These are phyloP conservation scores for Sonneratia caseolaris DNA, from an alignment of 345 rosid species.

Conservation along the genomic window DNA sequence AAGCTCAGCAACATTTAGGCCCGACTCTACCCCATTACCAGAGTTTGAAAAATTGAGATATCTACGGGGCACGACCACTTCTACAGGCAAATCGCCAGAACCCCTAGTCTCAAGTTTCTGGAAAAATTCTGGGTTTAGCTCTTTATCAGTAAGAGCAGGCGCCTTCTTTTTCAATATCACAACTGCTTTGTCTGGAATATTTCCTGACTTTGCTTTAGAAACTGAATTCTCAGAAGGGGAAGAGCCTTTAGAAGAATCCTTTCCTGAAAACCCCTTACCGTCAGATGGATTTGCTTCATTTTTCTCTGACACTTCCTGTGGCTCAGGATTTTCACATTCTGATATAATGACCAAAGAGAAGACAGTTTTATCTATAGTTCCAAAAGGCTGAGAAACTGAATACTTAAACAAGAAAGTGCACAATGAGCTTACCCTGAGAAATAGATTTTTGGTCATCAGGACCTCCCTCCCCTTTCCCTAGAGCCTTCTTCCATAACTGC, in stretches of 20 bases:
- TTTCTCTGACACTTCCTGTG: slow-evolving; percentile 31
- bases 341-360: neutral
- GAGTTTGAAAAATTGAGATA: slow-evolving; percentile 43
- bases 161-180: slow-evolving; percentile 85
- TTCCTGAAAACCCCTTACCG: slow-evolving; percentile 30
- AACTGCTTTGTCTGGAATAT: slow-evolving; percentile 69
- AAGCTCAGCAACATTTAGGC: slow-evolving; percentile 33
- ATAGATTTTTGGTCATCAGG: slow-evolving; percentile 50
- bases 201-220: slow-evolving; percentile 48
- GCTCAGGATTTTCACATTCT: slow-evolving; percentile 30
- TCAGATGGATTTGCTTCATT: slow-evolving; percentile 32
- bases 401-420: neutral
- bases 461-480: slow-evolving; percentile 66
- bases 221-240: slow-evolving; percentile 40
- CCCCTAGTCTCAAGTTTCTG: slow-evolving; percentile 78
- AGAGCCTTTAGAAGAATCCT: slow-evolving; percentile 41
- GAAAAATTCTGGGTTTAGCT: slow-evolving; percentile 87
- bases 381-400: slow-evolving; percentile 3
- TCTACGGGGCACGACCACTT: slow-evolving; percentile 84
- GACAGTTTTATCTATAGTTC: neutral
- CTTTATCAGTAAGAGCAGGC: slow-evolving; percentile 73
- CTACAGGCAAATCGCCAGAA: slow-evolving; percentile 78
- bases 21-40: slow-evolving; percentile 50
- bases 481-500: slow-evolving; percentile 80
- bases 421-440: slow-evolving; percentile 37